Conservation (phyloP, 2,329 filamentous ascomycete species). For the Leptographium wingfieldii region DNA sequence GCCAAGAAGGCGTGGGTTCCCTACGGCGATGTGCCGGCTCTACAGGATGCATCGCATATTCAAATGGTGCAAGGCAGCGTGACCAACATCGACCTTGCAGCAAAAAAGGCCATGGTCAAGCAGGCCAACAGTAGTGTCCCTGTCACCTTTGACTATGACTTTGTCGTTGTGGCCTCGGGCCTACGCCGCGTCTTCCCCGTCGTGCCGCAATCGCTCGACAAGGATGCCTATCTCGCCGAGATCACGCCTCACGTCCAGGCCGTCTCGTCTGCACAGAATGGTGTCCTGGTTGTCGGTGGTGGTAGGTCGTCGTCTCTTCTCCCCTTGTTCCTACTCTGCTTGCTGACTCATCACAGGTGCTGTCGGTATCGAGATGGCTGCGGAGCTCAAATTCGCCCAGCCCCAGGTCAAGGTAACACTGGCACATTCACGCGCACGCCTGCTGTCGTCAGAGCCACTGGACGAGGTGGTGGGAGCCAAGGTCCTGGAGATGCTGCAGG, state of each 20-base stretch:
- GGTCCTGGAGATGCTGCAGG: constrained; percentile 42
- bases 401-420: constrained; percentile 57
- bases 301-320: constrained; percentile 16
- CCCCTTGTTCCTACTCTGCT: not conserved
- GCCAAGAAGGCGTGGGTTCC: constrained; percentile 58
- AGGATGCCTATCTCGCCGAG: constrained; percentile 51
- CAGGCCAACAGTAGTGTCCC: constrained; percentile 28
- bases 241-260: constrained; percentile 44
- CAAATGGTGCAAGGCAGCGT: constrained; percentile 55
- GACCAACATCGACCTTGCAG: constrained; percentile 42
- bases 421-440: constrained; percentile 56
- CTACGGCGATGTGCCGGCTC: constrained; percentile 52
- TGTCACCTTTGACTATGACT: constrained; percentile 50
- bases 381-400: constrained; percentile 58
- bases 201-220: constrained; percentile 52
- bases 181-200: constrained; percentile 58
- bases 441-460: constrained; percentile 62
- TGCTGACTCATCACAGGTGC: not conserved
- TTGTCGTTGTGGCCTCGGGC: constrained; percentile 60
- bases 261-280: constrained; percentile 37
- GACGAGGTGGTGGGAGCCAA: constrained; percentile 56
- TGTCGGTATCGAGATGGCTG: constrained; percentile 41
- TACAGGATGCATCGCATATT: constrained; percentile 46
- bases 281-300: constrained; percentile 63
- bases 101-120: constrained; percentile 46